phyloP scores from a whole-genome alignment of 306 rosid species.

The Citrullus mucosospermus region DNA sequence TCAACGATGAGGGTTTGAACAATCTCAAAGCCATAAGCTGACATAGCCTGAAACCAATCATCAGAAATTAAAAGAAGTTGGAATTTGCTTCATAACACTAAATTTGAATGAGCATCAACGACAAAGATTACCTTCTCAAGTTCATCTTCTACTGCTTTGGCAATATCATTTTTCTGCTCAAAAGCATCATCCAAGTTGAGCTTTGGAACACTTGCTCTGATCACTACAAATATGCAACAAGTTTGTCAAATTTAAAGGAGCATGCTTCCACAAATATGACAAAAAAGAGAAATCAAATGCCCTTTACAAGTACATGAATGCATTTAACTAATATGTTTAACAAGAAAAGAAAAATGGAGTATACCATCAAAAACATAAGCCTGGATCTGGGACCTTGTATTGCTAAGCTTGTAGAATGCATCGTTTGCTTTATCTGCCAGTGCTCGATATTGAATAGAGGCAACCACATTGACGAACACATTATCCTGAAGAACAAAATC shows the following conservation, averaged over 20 bases:
- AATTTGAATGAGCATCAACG: neutral
- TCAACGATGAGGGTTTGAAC: slow-evolving; percentile 87
- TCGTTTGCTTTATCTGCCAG: slow-evolving; percentile 69
- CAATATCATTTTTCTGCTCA: slow-evolving; percentile 93
- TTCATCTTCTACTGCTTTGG: slow-evolving; percentile 84
- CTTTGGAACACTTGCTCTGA: slow-evolving; percentile 88
- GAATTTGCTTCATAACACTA: neutral
- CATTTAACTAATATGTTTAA: neutral
- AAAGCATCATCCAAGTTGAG: slow-evolving; percentile 76
- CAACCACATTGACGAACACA: slow-evolving; percentile 88
- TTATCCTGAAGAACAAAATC: slow-evolving; percentile 53
- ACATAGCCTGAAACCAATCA: slow-evolving; percentile 62
- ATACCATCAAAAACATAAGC: slow-evolving; percentile 94
- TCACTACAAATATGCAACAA: slow-evolving; percentile 28
- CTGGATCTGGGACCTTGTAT: slow-evolving; percentile 80
- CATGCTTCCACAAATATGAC: neutral
- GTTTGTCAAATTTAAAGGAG: neutral
- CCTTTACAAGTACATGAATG: neutral
- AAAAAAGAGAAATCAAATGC: neutral
- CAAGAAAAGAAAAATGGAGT: neutral
- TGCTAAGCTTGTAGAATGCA: slow-evolving; percentile 92
- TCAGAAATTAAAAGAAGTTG: neutral
- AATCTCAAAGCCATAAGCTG: slow-evolving; percentile 86
- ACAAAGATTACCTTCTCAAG: slow-evolving; percentile 56
- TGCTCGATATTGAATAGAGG: slow-evolving; percentile 85